These are phyloP conservation scores for Mycena olivaceomarginata DNA, from an alignment of 768 basidiomycete genomes.

Conservation along the genomic window DNA sequence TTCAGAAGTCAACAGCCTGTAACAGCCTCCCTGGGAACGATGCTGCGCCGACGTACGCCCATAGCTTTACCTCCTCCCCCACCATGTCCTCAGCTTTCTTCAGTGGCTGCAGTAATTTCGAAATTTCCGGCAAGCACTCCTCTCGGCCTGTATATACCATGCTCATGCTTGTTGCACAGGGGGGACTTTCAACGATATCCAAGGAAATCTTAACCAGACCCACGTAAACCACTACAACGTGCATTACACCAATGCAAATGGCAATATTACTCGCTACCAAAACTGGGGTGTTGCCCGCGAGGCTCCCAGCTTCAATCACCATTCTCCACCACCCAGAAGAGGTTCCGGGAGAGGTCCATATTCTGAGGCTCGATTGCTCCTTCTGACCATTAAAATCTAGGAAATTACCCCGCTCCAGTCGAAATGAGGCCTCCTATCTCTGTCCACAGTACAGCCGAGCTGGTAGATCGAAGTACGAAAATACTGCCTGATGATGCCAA, in stretches of 20 bases:
- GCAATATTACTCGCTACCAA: neutral
- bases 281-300: neutral
- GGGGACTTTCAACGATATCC: constrained; percentile 21
- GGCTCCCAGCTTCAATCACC: neutral
- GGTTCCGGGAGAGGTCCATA: constrained; percentile 10
- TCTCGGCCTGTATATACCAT: no score
- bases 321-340: neutral
- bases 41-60: neutral
- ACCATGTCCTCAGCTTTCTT: constrained; percentile 22
- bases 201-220: constrained; percentile 24
- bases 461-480: neutral
- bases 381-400: neutral
- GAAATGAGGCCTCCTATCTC: neutral
- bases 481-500: neutral
- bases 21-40: neutral
- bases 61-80: neutral
- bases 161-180: no score
- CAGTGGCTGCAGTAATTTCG: constrained; percentile 9
- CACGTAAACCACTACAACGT: constrained; percentile 1
- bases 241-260: constrained; percentile 7
- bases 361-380: neutral
- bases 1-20: no score
- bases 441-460: neutral
- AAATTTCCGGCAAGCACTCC: neutral
- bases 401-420: neutral